phyloP scores from a whole-genome alignment of 768 basidiomycete genomes.

The Pleurotus platypus region DNA sequence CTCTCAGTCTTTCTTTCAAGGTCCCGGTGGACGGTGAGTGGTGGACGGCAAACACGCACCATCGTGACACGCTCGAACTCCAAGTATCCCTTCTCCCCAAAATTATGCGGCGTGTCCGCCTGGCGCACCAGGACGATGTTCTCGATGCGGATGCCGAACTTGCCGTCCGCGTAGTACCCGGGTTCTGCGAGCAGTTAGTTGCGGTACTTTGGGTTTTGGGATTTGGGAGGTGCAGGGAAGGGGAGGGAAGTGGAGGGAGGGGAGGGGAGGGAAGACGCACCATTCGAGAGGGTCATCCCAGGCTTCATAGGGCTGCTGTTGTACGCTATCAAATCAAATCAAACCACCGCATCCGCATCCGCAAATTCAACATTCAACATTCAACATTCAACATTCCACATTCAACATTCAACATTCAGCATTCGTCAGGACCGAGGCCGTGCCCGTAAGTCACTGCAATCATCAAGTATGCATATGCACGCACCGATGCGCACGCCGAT shows the following conservation, averaged over 20 bases:
- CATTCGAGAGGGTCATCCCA: slow-evolving; percentile 89
- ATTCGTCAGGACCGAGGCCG: not conserved
- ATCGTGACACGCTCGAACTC: slow-evolving; percentile 86
- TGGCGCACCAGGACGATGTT: slow-evolving; percentile 78
- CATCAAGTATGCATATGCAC: too few relatives aligned
- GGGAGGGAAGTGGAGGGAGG: too few relatives aligned
- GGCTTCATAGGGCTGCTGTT: slow-evolving; percentile 71
- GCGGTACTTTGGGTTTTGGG: too few relatives aligned
- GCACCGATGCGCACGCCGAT: slow-evolving; percentile 55
- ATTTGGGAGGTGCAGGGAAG: too few relatives aligned
- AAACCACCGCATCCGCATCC: too few relatives aligned
- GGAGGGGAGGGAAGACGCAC: not conserved
- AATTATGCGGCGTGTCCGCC: slow-evolving; percentile 68
- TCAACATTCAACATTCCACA: too few relatives aligned
- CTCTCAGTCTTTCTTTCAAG: too few relatives aligned
- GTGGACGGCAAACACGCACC: slow-evolving; percentile 37
- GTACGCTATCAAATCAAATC: slow-evolving; percentile 40
- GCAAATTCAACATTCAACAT: too few relatives aligned
- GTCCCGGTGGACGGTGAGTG: too few relatives aligned
- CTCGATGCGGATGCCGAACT: slow-evolving; percentile 92
- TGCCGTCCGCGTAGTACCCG: slow-evolving; percentile 88
- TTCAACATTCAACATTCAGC: too few relatives aligned
- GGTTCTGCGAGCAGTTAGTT: slow-evolving; percentile 49
- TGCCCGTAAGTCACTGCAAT: too few relatives aligned
- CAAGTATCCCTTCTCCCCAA: slow-evolving; percentile 82